Evolutionary conservation across 2,329 filamentous ascomycete genomes (phyloP).

Genomic region (Calycina herbarum): DNA sequence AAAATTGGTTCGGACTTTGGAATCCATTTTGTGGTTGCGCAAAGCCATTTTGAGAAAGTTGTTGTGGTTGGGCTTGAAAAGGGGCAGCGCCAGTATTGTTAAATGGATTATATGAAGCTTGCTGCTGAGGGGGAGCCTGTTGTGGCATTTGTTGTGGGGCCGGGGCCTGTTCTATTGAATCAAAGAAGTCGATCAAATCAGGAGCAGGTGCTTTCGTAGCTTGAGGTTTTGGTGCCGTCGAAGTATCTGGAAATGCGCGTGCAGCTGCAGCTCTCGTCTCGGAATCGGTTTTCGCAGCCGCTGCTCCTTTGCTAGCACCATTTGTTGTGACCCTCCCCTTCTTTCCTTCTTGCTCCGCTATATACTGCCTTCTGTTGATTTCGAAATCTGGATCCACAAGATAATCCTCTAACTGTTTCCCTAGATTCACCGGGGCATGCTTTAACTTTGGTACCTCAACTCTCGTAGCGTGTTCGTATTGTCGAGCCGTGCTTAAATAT

Average conservation of each 20-base stretch:
- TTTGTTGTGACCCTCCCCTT: conserved; percentile 25
- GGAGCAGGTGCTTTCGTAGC: conserved; percentile 64
- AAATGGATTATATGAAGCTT: conserved; percentile 35
- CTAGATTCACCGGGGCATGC: conserved; percentile 90
- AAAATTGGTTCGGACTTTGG: conserved; percentile 45
- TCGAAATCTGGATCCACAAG: conserved; percentile 94
- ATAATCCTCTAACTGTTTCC: conserved; percentile 89
- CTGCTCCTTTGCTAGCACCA: conserved; percentile 43
- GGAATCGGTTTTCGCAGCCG: conserved; percentile 38
- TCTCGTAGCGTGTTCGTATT: conserved; percentile 88
- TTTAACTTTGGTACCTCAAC: conserved; percentile 96
- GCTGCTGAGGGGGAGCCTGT: conserved; percentile 43
- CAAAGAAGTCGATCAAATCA: conserved; percentile 93
- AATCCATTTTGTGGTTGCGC: conserved; percentile 43
- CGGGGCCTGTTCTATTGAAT: conserved; percentile 79
- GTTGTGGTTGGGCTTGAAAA: conserved; percentile 40
- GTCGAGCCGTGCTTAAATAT: conserved; percentile 81
- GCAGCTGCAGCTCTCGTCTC: conserved; percentile 33
- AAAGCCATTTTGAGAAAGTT: conserved; percentile 46
- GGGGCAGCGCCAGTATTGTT: conserved; percentile 31
- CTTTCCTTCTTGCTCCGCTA: conserved; percentile 78
- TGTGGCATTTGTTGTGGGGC: conserved; percentile 67
- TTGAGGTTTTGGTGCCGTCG: conserved; percentile 43
- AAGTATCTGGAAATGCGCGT: conserved; percentile 33
- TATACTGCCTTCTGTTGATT: conserved; percentile 84